These are phyloP conservation scores for Primulina eburnea DNA, from an alignment of 257 asterid species.

Conservation along the genomic window DNA sequence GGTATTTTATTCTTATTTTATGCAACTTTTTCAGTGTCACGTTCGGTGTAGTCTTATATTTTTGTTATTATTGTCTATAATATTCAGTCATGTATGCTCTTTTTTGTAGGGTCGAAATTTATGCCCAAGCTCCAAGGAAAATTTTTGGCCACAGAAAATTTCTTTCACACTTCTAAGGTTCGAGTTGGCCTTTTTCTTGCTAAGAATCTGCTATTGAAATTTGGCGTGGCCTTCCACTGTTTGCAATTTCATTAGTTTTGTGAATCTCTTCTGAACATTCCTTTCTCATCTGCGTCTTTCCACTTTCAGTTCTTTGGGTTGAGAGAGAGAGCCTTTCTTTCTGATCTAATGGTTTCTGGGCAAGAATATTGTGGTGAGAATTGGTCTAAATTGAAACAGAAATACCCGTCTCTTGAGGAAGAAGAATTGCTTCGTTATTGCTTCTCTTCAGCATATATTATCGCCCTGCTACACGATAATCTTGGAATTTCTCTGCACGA, in stretches of 20 bases:
- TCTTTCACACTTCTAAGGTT: constrained; percentile 91
- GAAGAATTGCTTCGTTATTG: constrained; percentile 83
- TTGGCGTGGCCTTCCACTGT: neutral
- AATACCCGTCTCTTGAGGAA: constrained; percentile 53
- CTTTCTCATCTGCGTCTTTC: constrained; percentile 17
- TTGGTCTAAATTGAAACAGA: constrained; percentile 69
- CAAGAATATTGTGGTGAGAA: constrained; percentile 77
- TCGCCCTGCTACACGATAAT: constrained; percentile 91
- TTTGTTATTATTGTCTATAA: neutral
- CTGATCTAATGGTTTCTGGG: constrained; percentile 80
- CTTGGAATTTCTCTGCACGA: constrained; percentile 89
- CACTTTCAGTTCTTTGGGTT: constrained; percentile 71
- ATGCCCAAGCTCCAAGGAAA: constrained; percentile 86
- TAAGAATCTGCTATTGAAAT: neutral
- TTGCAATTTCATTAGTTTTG: constrained; percentile 3
- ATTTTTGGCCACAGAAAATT: constrained; percentile 92
- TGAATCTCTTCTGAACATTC: constrained; percentile 19
- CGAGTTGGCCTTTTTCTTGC: neutral
- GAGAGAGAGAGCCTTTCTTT: constrained; percentile 61
- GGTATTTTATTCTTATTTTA: constrained; percentile 43
- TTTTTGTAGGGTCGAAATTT: constrained; percentile 60
- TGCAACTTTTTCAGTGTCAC: neutral
- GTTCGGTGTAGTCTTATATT: neutral
- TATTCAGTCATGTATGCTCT: constrained; percentile 9
- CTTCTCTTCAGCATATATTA: constrained; percentile 94